Evolutionary conservation across 495 filamentous ascomycete species (phyloP).

Genomic region (Hypoxylon fuscum): DNA sequence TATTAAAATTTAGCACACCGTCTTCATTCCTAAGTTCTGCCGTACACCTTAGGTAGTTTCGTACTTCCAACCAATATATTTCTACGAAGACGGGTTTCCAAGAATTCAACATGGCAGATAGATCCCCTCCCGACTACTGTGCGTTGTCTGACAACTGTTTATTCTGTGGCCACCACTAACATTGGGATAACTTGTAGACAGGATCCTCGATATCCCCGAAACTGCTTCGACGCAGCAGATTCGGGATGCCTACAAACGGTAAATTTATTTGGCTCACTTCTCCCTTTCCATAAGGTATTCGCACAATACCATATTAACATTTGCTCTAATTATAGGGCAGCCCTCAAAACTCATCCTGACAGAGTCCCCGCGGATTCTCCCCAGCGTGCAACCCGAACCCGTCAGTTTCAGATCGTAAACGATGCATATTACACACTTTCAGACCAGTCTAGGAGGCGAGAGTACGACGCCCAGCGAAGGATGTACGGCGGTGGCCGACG

Average conservation of each 20-base stretch:
- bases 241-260: conserved; percentile 95
- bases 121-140: conserved; percentile 63
- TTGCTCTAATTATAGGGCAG: conserved; percentile 68
- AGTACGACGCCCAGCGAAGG: conserved; percentile 82
- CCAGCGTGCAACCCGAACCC: conserved; percentile 82
- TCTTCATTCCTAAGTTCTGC: conserved; percentile 4
- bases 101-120: conserved; percentile 48
- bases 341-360: conserved; percentile 93
- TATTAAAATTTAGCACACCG: too few species aligned
- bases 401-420: conserved; percentile 94
- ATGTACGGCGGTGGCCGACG: conserved; percentile 38
- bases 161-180: conserved; percentile 26
- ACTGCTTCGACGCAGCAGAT: conserved; percentile 84
- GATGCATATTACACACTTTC: conserved; percentile 98
- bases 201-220: conserved; percentile 74
- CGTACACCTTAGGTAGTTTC: background rate
- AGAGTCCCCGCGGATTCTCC: conserved; percentile 86
- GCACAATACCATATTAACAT: background rate
- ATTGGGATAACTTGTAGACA: conserved; percentile 29
- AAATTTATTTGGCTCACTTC: conserved; percentile 5
- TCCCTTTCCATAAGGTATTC: background rate
- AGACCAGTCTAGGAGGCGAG: conserved; percentile 77
- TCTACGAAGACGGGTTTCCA: background rate
- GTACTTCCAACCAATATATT: background rate
- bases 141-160: conserved; percentile 31